A percentile compares a stretch with the other conserved stretches of the same genome.
Conservation (phyloP, 208 protist species). For the Trypanosomatidae sp. region DNA sequence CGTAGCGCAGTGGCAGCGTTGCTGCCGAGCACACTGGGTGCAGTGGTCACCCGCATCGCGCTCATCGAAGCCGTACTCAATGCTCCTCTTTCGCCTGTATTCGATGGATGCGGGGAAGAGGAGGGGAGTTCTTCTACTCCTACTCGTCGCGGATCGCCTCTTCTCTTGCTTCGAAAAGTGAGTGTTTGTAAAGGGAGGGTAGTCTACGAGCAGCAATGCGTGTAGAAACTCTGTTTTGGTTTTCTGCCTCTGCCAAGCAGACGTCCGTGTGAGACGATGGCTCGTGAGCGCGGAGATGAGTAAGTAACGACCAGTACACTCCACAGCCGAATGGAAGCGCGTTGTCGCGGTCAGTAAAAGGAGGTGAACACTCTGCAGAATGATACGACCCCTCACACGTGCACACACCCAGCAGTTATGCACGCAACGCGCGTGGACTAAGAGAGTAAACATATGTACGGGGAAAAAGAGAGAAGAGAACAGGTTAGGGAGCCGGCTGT, state of each 20-base stretch:
- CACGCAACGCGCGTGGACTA: neutral
- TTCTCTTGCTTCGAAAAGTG: neutral
- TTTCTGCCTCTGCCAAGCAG: neutral
- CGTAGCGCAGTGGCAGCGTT: neutral
- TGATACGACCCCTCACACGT: neutral
- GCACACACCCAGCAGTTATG: neutral
- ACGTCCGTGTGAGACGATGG: neutral
- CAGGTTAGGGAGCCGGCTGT: neutral
- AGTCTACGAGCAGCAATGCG: neutral
- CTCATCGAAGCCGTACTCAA: neutral
- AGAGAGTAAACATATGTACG: neutral
- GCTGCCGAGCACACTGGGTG: constrained; percentile 6
- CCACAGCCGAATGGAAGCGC: neutral
- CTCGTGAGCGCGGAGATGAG: neutral
- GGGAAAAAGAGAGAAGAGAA: neutral
- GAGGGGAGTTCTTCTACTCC: neutral
- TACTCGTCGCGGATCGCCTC: neutral
- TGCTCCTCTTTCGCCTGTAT: too few relatives aligned
- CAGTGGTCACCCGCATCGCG: neutral
- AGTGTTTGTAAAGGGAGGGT: neutral
- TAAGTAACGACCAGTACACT: neutral
- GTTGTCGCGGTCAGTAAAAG: neutral
- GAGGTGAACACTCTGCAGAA: neutral
- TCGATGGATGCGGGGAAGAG: neutral
- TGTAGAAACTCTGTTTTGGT: too few relatives aligned